Percentiles rank a stretch among this genome's conserved stretches.
Evolutionary conservation across 2,329 filamentous ascomycete genomes (phyloP).

Genomic region (Trichoderma gracile): DNA sequence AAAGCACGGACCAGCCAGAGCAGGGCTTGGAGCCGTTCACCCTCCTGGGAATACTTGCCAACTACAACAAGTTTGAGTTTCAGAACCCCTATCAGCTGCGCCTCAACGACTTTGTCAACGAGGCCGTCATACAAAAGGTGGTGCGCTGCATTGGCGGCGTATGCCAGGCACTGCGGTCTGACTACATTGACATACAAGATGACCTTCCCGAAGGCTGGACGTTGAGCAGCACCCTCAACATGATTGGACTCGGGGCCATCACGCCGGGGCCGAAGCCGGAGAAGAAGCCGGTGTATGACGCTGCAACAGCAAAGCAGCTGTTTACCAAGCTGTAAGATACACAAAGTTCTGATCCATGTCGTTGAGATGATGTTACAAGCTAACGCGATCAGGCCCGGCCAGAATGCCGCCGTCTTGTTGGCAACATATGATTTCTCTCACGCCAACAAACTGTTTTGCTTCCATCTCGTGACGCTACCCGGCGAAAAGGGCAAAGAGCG

Average conservation of each 20-base stretch:
- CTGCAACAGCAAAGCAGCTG: conserved; percentile 78
- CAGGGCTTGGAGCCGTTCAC: conserved; percentile 74
- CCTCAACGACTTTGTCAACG: conserved; percentile 93
- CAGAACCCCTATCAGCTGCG: conserved; percentile 94
- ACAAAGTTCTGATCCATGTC: conserved; percentile 19
- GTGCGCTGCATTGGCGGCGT: conserved; percentile 73
- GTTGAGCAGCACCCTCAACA: conserved; percentile 73
- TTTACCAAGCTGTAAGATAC: conserved; percentile 69
- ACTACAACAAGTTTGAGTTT: conserved; percentile 99
- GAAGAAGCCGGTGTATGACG: conserved; percentile 61
- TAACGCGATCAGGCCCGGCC: conserved; percentile 62
- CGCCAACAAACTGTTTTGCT: conserved; percentile 93
- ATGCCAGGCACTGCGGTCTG: conserved; percentile 66
- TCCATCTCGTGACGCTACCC: conserved; percentile 69
- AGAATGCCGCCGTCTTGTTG: conserved; percentile 76
- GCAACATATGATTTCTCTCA: conserved; percentile 91
- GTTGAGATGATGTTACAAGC: conserved; percentile 3
- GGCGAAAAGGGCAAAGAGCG: conserved; percentile 67
- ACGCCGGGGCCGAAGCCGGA: conserved; percentile 66
- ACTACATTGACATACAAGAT: conserved; percentile 84
- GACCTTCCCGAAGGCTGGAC: conserved; percentile 91
- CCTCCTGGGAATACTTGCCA: conserved; percentile 82
- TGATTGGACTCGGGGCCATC: conserved; percentile 80
- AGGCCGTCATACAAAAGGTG: conserved; percentile 79
- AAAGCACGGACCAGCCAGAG: conserved; percentile 68